These are phyloP conservation scores for Dimocarpus longan DNA, from an alignment of 345 rosid genomes.

Conservation along the genomic window DNA sequence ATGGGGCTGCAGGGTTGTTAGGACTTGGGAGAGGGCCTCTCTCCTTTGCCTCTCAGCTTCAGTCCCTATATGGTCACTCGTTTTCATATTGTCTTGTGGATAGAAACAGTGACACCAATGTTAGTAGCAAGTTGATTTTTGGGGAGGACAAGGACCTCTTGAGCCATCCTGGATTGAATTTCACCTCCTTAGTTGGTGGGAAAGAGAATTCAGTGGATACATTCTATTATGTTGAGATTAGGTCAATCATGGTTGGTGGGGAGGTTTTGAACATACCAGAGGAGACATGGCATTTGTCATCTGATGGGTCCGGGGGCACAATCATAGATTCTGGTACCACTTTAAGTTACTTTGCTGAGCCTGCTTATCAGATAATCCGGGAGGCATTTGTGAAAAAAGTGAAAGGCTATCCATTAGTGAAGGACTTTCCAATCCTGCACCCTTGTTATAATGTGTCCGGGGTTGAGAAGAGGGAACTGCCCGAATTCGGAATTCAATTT, in stretches of 20 bases:
- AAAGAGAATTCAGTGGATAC: slow-evolving; percentile 63
- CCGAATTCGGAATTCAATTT: slow-evolving; percentile 70
- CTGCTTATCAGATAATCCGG: slow-evolving; percentile 59
- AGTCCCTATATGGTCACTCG: slow-evolving; percentile 72
- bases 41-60: slow-evolving; percentile 86
- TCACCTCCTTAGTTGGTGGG: slow-evolving; percentile 64
- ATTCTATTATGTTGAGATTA: slow-evolving; percentile 74
- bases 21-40: slow-evolving; percentile 93
- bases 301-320: slow-evolving; percentile 75
- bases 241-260: slow-evolving; percentile 67
- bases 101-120: slow-evolving; percentile 60
- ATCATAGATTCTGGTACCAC: slow-evolving; percentile 89
- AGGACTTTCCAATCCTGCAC: slow-evolving; percentile 59
- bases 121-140: slow-evolving; percentile 82
- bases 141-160: slow-evolving; percentile 71
- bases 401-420: slow-evolving; percentile 53
- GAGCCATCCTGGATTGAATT: slow-evolving; percentile 59
- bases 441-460: slow-evolving; percentile 95
- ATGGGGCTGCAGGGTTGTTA: slow-evolving; percentile 82
- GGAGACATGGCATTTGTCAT: slow-evolving; percentile 65
- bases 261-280: slow-evolving; percentile 64
- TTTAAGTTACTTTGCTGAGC: slow-evolving; percentile 68
- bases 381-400: slow-evolving; percentile 63
- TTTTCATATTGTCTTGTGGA: slow-evolving; percentile 91
- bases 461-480: slow-evolving; percentile 53